phyloP scores from a whole-genome alignment of 805 yeast genomes.

The Schwanniomyces occidentalis region DNA sequence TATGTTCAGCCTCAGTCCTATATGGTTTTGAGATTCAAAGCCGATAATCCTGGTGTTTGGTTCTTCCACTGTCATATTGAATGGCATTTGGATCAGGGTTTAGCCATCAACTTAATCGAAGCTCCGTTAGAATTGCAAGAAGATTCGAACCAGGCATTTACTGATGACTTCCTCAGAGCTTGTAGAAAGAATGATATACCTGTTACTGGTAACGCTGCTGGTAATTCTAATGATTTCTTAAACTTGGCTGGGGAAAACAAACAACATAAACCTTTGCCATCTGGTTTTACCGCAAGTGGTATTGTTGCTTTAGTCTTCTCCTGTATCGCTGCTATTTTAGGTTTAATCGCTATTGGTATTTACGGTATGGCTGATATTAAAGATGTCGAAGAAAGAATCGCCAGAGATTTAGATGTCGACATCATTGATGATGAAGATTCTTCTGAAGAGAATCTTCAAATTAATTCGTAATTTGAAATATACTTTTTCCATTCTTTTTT shows the following conservation, averaged over 20 bases:
- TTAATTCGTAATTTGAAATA: conserved; percentile 7
- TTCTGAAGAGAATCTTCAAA: conserved; percentile 9
- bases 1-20: conserved; percentile 67
- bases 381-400: conserved; percentile 63
- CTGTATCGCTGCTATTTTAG: conserved; percentile 79
- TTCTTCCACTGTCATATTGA: conserved; percentile 90
- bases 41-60: conserved; percentile 94
- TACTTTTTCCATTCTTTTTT: conserved; percentile 4
- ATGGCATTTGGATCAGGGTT: conserved; percentile 82
- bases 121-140: conserved; percentile 57
- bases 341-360: conserved; percentile 70
- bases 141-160: conserved; percentile 49
- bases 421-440: conserved; percentile 31
- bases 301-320: conserved; percentile 92
- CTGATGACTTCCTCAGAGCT: conserved; percentile 57
- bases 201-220: conserved; percentile 86
- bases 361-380: conserved; percentile 87
- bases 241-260: conserved; percentile 75
- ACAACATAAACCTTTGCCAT: conserved; percentile 68
- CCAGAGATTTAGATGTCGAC: conserved; percentile 53
- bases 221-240: conserved; percentile 58
- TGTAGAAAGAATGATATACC: conserved; percentile 61
- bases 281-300: conserved; percentile 94
- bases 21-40: conserved; percentile 67
- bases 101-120: conserved; percentile 70